Evolutionary conservation across 305 asterid species (phyloP).

Genomic region (Ajuga reptans): DNA sequence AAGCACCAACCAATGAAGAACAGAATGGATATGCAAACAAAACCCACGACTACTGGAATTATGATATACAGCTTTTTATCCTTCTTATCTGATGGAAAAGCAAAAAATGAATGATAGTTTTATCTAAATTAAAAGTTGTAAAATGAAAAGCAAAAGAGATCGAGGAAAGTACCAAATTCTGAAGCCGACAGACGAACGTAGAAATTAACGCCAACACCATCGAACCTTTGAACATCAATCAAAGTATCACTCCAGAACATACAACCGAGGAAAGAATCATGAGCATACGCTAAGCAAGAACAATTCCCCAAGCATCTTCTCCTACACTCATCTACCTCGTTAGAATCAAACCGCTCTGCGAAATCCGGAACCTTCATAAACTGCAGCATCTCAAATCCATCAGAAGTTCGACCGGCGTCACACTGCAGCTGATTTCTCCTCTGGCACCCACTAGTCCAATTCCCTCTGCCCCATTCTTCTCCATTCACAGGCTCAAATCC

Average conservation of each 20-base stretch:
- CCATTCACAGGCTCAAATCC: conserved; percentile 38
- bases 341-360: not conserved
- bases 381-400: not conserved
- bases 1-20: conserved; percentile 26
- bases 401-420: not conserved
- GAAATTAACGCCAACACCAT: conserved; percentile 1
- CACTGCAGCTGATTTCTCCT: conserved; percentile 30
- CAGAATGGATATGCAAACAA: conserved; percentile 9
- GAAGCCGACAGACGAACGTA: not conserved
- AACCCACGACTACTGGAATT: conserved; percentile 27
- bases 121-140: not conserved
- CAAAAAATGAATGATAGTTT: too few species aligned
- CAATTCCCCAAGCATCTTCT: not conserved
- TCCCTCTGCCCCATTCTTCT: conserved; percentile 44
- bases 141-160: too few species aligned
- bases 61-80: conserved; percentile 23
- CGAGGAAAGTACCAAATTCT: not conserved
- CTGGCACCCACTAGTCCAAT: conserved; percentile 42
- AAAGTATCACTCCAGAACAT: not conserved
- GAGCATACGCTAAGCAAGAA: not conserved
- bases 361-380: not conserved
- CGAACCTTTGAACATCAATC: not conserved
- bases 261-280: not conserved
- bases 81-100: conserved; percentile 26
- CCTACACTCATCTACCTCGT: not conserved